A percentile compares a stretch with the other conserved stretches of the same genome.
phyloP scores from a whole-genome alignment of 2,329 filamentous ascomycete genomes.

The Sarocladium oryzae region DNA sequence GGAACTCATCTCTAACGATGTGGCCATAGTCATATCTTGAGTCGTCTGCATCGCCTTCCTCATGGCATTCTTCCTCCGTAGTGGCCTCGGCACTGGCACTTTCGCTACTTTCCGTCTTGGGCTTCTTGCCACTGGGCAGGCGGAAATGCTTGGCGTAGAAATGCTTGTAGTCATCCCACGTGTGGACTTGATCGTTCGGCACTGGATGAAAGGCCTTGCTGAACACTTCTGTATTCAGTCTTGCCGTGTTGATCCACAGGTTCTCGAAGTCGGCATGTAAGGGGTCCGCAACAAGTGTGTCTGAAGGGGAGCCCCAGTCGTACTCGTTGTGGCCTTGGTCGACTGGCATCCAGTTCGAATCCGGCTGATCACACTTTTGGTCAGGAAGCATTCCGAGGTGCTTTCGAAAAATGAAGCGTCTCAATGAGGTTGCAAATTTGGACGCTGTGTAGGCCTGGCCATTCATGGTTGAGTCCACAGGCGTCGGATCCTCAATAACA shows the following conservation, averaged over 20 bases:
- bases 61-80: constrained; percentile 41
- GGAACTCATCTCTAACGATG: constrained; percentile 74
- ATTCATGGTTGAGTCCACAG: constrained; percentile 66
- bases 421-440: constrained; percentile 71
- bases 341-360: constrained; percentile 73
- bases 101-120: constrained; percentile 38
- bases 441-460: constrained; percentile 66
- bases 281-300: constrained; percentile 68
- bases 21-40: constrained; percentile 63
- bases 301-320: constrained; percentile 62
- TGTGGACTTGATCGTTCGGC: constrained; percentile 60
- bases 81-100: constrained; percentile 47
- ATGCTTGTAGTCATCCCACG: constrained; percentile 66
- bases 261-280: constrained; percentile 60
- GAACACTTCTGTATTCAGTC: constrained; percentile 74
- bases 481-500: constrained; percentile 70
- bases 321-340: constrained; percentile 64
- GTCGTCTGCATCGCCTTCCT: constrained; percentile 45
- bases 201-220: constrained; percentile 75
- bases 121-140: constrained; percentile 38
- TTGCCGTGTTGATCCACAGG: constrained; percentile 68
- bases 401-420: constrained; percentile 83
- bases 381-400: constrained; percentile 78
- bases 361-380: constrained; percentile 60
- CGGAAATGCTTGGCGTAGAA: constrained; percentile 66